These are phyloP conservation scores for Cryptosporidium sp. DNA, from an alignment of 169 alveolate genomes.

Conservation along the genomic window DNA sequence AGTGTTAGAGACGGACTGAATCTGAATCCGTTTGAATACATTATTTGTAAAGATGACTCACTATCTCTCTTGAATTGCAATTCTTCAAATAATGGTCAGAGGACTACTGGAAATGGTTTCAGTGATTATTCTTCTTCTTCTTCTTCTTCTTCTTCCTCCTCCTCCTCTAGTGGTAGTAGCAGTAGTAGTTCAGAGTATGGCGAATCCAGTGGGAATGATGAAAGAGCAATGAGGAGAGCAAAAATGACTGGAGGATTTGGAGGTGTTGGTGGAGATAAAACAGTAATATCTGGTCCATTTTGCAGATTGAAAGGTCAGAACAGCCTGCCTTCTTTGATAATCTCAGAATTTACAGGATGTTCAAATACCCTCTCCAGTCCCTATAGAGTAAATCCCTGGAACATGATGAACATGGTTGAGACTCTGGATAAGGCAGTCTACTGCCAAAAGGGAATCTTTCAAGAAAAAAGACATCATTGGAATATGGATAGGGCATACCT, in stretches of 20 bases:
- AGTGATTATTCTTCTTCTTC: not conserved
- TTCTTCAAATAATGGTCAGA: not conserved
- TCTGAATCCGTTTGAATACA: conserved; percentile 83
- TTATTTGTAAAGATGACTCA: conserved; percentile 46
- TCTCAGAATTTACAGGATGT: conserved; percentile 86
- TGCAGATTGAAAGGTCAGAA: not conserved
- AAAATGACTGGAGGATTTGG: not conserved
- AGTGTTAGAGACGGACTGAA: conserved; percentile 86
- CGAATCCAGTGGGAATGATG: conserved; percentile 67
- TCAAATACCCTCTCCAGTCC: conserved; percentile 82
- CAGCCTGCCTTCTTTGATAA: conserved; percentile 75
- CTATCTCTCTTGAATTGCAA: not conserved
- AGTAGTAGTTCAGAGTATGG: conserved; percentile 14
- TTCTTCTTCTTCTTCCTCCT: too few relatives aligned
- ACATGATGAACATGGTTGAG: conserved; percentile 81
- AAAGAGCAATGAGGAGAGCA: not conserved
- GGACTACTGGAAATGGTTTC: not conserved
- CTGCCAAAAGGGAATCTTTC: not conserved
- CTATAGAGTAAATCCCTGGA: conserved; percentile 86
- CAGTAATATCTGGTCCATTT: conserved; percentile 5
- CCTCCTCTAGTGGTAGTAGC: too few relatives aligned
- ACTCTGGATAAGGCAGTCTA: conserved; percentile 82
- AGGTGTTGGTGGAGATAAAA: not conserved
- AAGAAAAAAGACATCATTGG: conserved; percentile 43
- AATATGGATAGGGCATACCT: conserved; percentile 51